phyloP scores from a whole-genome alignment of 768 basidiomycete species.

The Mrakia hoshinonis region DNA sequence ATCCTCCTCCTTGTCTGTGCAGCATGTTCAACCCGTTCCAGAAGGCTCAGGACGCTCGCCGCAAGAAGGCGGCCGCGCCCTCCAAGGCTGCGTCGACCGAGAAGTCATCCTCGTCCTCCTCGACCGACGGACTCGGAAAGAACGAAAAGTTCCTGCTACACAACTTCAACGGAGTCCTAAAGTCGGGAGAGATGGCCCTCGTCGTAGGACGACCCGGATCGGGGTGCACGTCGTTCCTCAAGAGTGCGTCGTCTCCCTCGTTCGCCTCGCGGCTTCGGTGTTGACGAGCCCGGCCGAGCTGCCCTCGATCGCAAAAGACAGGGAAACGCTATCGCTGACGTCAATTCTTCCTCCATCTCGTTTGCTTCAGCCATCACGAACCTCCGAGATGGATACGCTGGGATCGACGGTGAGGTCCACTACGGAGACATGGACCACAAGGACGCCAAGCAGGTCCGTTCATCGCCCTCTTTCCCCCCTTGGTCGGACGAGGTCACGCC shows the following conservation, averaged over 20 bases:
- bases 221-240: conserved; percentile 27
- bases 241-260: no score
- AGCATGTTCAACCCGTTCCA: conserved; percentile 26
- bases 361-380: no score
- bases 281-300: no score
- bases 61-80: conserved; percentile 4
- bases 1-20: not conserved
- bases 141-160: conserved; percentile 25
- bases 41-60: conserved; percentile 22
- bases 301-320: no score
- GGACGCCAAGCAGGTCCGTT: conserved; percentile 12
- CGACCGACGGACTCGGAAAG: conserved; percentile 10
- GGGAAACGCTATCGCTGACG: no score
- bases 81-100: not conserved
- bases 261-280: no score
- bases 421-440: conserved; percentile 21
- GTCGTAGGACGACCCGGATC: conserved; percentile 27
- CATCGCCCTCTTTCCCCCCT: not conserved
- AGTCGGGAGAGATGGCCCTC: conserved; percentile 29
- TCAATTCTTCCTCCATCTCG: no score
- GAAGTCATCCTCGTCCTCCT: not conserved
- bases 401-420: conserved; percentile 25
- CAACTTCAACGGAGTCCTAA: conserved; percentile 25
- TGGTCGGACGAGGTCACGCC: no score
- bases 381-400: conserved; percentile 26